Evolutionary conservation across 306 rosid genomes (phyloP).

Genomic region (Prinsepia uniflora): DNA sequence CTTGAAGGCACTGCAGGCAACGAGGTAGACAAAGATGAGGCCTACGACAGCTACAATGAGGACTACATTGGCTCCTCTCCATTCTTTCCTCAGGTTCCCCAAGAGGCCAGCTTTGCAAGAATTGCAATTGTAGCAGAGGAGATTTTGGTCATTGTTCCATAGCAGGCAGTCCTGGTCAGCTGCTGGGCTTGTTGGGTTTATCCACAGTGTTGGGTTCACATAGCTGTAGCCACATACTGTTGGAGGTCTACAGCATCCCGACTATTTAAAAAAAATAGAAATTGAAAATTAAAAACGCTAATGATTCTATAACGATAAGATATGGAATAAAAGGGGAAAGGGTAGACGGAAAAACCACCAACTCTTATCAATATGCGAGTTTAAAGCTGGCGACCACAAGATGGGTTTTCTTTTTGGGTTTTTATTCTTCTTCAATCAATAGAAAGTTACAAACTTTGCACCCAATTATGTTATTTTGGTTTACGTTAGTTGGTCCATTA

Average conservation of each 20-base stretch:
- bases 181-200: constrained; percentile 59
- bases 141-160: constrained; percentile 86
- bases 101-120: constrained; percentile 89
- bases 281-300: too few relatives aligned
- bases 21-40: constrained; percentile 70
- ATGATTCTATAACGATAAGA: not conserved
- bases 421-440: constrained; percentile 4
- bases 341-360: constrained; percentile 16
- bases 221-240: constrained; percentile 64
- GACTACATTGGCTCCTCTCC: constrained; percentile 78
- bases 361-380: constrained; percentile 16
- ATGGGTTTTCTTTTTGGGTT: constrained; percentile 18
- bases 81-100: constrained; percentile 80
- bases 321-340: not conserved
- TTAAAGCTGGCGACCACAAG: constrained; percentile 27
- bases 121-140: constrained; percentile 77
- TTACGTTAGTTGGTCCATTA: constrained; percentile 24
- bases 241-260: constrained; percentile 96
- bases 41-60: constrained; percentile 72
- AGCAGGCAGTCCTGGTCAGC: constrained; percentile 70
- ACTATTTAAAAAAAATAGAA: constrained; percentile 33
- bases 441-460: constrained; percentile 26
- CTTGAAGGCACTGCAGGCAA: constrained; percentile 90
- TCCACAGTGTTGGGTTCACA: constrained; percentile 73
- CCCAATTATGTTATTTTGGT: constrained; percentile 12